Conservation (phyloP, 2,329 filamentous ascomycete genomes). For the Xylogone sp. region DNA sequence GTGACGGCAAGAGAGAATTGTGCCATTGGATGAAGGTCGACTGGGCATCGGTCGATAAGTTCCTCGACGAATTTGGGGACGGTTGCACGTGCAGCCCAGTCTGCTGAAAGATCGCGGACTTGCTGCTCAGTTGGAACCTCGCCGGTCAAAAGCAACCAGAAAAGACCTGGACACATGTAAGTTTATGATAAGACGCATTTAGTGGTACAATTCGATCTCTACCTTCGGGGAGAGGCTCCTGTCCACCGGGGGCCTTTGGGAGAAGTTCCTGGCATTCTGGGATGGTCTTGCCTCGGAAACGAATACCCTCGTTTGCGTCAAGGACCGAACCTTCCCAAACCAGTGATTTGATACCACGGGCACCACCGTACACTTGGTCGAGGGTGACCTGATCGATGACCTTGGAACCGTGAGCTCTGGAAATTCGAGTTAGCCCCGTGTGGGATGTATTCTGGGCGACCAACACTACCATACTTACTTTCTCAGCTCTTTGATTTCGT, state of each 20-base stretch:
- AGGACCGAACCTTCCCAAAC: constrained; percentile 99
- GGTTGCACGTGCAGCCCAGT: constrained; percentile 97
- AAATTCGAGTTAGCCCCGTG: no score
- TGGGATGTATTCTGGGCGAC: not conserved
- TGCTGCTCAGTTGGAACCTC: constrained; percentile 98
- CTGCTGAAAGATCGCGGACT: constrained; percentile 94
- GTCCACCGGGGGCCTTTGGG: constrained; percentile 92
- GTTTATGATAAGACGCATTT: not conserved
- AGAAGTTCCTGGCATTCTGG: constrained; percentile 97
- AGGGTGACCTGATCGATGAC: constrained; percentile 97
- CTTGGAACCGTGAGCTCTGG: constrained; percentile 89
- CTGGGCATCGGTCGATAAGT: constrained; percentile 99
- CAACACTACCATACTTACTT: constrained; percentile 61
- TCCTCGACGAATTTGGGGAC: constrained; percentile 98
- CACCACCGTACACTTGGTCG: constrained; percentile 98
- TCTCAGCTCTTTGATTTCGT: constrained; percentile 97
- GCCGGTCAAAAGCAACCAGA: constrained; percentile 98
- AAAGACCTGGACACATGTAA: constrained; percentile 62
- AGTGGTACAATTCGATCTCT: constrained; percentile 16
- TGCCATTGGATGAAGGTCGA: constrained; percentile 98
- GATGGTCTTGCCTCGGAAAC: constrained; percentile 98
- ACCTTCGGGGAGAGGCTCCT: constrained; percentile 96
- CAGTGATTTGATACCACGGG: constrained; percentile 96
- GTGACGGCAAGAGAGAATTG: constrained; percentile 98
- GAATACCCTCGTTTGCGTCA: constrained; percentile 97